phyloP scores from a whole-genome alignment of 2,329 filamentous ascomycete genomes.

The Monilinia fructigena region DNA sequence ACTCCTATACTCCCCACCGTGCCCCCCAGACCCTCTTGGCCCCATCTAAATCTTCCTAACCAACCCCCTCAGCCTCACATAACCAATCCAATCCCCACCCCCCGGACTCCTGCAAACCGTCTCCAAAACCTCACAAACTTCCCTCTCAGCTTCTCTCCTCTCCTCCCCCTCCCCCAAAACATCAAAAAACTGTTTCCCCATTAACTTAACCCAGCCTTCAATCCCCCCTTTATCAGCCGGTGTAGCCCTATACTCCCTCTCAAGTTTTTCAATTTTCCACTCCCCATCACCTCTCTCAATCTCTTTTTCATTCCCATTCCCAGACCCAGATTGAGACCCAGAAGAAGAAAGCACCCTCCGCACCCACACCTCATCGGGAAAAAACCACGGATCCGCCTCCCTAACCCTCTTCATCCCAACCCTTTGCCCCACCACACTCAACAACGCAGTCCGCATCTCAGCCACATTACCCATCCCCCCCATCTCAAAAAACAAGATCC shows the following conservation, averaged over 20 bases:
- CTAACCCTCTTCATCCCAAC: constrained; percentile 50
- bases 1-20: too few relatives aligned
- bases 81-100: constrained; percentile 57
- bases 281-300: constrained; percentile 44
- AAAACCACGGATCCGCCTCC: constrained; percentile 66
- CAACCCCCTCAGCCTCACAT: constrained; percentile 54
- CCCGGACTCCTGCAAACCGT: constrained; percentile 54
- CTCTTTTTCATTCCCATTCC: background rate
- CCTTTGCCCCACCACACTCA: constrained; percentile 51
- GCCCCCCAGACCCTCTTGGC: too few relatives aligned
- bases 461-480: constrained; percentile 67
- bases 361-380: constrained; percentile 64
- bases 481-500: constrained; percentile 66
- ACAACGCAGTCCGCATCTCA: constrained; percentile 59
- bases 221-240: constrained; percentile 57
- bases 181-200: constrained; percentile 60
- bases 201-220: constrained; percentile 64
- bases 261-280: constrained; percentile 47
- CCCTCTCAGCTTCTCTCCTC: constrained; percentile 53
- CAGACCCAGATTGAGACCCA: background rate
- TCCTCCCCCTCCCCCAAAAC: constrained; percentile 44
- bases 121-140: constrained; percentile 55
- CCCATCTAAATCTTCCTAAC: constrained; percentile 43
- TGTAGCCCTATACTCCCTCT: constrained; percentile 66
- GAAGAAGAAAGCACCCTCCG: constrained; percentile 33